A percentile compares a stretch with the other conserved stretches of the same genome.
phyloP scores from a whole-genome alignment of 179 eudicot species.

The Vitellaria paradoxa region DNA sequence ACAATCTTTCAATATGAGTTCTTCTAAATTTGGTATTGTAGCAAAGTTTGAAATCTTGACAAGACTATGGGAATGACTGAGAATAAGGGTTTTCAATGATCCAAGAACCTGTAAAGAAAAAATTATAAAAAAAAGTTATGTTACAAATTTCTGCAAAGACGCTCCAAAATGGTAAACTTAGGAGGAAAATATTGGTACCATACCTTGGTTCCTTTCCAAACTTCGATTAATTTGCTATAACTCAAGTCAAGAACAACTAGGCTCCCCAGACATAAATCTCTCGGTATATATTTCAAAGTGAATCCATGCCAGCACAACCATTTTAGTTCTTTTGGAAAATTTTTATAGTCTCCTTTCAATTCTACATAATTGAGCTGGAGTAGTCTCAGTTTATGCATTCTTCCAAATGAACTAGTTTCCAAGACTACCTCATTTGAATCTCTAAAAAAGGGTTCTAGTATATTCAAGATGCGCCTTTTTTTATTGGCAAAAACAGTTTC shows the following conservation, averaged over 20 bases:
- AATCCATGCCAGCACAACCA: slow-evolving; percentile 19
- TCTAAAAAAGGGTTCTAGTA: neutral
- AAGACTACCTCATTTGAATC: neutral
- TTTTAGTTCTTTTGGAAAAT: neutral
- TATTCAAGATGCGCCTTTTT: neutral
- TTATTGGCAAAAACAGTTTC: neutral
- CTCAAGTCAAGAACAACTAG: slow-evolving; percentile 16
- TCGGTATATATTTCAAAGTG: slow-evolving; percentile 1
- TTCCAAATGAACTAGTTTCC: neutral
- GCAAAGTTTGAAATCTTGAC: slow-evolving; percentile 1
- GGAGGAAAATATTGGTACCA: neutral
- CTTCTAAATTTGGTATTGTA: neutral
- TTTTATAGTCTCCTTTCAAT: neutral
- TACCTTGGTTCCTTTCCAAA: slow-evolving; percentile 18
- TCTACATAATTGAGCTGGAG: neutral
- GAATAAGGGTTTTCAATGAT: slow-evolving; percentile 10
- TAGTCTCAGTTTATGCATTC: slow-evolving; percentile 10
- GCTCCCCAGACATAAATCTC: neutral
- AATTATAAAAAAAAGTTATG: neutral
- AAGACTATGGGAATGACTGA: slow-evolving; percentile 7
- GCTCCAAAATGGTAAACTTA: neutral
- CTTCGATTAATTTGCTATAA: neutral
- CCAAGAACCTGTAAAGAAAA: neutral
- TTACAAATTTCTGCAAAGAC: neutral
- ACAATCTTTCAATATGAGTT: slow-evolving; percentile 7